Evolutionary conservation across 139 green algal species (phyloP).

Genomic region (Haematococcus sp.): DNA sequence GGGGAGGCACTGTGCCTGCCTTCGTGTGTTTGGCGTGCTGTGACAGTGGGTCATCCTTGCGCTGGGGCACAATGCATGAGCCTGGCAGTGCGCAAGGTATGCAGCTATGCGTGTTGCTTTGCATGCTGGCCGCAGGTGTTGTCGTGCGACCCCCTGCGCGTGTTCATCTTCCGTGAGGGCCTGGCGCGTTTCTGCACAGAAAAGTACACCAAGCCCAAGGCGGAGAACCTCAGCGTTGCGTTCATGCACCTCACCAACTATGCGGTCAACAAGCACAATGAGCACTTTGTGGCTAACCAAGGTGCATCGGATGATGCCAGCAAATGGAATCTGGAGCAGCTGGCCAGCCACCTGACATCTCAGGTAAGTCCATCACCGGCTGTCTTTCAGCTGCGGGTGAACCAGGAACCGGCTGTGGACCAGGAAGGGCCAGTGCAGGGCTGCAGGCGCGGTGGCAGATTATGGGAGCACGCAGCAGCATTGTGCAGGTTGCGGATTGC

Average conservation of each 20-base stretch:
- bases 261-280: conserved; percentile 61
- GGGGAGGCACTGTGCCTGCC: too few relatives aligned
- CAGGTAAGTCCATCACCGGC: neutral
- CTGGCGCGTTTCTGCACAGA: conserved; percentile 46
- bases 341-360: conserved; percentile 37
- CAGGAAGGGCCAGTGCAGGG: too few relatives aligned
- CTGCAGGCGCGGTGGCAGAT: too few relatives aligned
- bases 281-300: conserved; percentile 30
- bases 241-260: conserved; percentile 74
- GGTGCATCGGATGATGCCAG: conserved; percentile 34
- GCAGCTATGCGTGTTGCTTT: too few relatives aligned
- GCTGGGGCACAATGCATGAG: too few relatives aligned
- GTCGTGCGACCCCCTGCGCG: conserved; percentile 35
- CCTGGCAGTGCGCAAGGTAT: too few relatives aligned
- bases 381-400: neutral
- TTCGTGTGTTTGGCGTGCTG: too few relatives aligned
- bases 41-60: too few relatives aligned
- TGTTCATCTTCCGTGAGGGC: conserved; percentile 47
- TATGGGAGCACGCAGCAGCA: too few relatives aligned
- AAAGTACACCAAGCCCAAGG: conserved; percentile 38
- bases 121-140: conserved; percentile 43
- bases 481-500: too few relatives aligned
- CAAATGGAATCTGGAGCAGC: conserved; percentile 62
- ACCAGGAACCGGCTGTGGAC: too few relatives aligned
- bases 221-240: conserved; percentile 59